phyloP scores from a whole-genome alignment of 805 yeast genomes.

The Metschnikowia hibisci region DNA sequence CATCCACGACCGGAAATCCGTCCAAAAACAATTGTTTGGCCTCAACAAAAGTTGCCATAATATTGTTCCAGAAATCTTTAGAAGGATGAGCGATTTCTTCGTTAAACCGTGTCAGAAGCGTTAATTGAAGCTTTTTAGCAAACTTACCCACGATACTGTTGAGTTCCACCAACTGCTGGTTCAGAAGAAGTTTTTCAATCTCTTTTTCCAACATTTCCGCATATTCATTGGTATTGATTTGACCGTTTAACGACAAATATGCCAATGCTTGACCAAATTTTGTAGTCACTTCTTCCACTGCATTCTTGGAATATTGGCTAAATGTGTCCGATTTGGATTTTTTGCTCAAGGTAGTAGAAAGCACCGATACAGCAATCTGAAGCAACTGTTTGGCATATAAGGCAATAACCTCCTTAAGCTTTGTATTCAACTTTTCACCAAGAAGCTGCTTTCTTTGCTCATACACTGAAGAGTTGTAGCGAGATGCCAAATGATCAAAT shows the following conservation, averaged over 20 bases:
- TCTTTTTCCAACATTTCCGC: slow-evolving; percentile 14
- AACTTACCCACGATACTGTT: slow-evolving; percentile 31
- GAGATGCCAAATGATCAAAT: slow-evolving; percentile 72
- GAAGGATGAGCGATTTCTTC: slow-evolving; percentile 49
- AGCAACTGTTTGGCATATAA: slow-evolving; percentile 20
- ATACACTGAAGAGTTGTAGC: slow-evolving; percentile 68
- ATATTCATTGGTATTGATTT: slow-evolving; percentile 23
- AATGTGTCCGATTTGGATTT: slow-evolving; percentile 12
- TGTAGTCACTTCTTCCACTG: slow-evolving; percentile 12
- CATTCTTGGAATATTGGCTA: slow-evolving; percentile 8
- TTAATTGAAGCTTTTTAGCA: slow-evolving; percentile 43
- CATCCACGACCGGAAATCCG: slow-evolving; percentile 18
- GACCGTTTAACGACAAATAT: slow-evolving; percentile 28
- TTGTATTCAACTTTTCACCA: slow-evolving; percentile 43
- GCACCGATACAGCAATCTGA: slow-evolving; percentile 5
- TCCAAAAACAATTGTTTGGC: slow-evolving; percentile 35
- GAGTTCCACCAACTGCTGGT: slow-evolving; percentile 36
- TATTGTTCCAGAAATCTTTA: slow-evolving; percentile 25
- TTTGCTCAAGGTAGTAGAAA: slow-evolving; percentile 13
- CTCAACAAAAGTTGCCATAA: slow-evolving; percentile 40
- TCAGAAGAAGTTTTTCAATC: slow-evolving; percentile 27
- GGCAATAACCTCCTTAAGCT: slow-evolving; percentile 39
- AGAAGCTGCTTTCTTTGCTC: slow-evolving; percentile 54
- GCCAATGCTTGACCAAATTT: slow-evolving; percentile 14
- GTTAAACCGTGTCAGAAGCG: slow-evolving; percentile 49